Base-by-base conservation (phyloP, 2,329 filamentous ascomycete species). In the Knoxdaviesia proteae region DNA sequence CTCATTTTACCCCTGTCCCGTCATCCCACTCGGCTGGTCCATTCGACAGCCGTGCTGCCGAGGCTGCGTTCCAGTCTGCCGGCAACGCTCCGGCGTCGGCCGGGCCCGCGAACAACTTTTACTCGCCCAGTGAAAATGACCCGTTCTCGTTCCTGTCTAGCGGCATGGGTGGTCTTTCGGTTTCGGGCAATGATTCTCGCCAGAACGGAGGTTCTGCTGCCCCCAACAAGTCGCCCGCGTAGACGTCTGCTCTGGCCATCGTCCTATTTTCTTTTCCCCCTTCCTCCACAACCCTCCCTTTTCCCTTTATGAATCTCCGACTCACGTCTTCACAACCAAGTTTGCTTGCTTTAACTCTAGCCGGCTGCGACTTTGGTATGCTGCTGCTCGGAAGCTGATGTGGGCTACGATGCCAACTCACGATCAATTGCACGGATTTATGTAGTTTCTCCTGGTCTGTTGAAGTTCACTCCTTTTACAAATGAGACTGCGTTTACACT, bases 41-140 rank as follows among this genome's bases (percentile, higher is more conserved):
- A 5, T 96, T 98, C 54, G 87, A 94, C 56, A 92, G 86, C 65
- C 83, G 87, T 48, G 82, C 84, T 48, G 84, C 88, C 10, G 88
- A 96, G 63, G 86, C 86, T 47, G 88, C 90, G 31, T 98, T 98
- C 67, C 83, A 84, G 56, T 83, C 82, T 36, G 86, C 84, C 36
- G 79, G 79, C 51, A 88, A 90, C 51, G 83, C 82, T 44, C 79
- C 80, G 20, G 77, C 78, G 10, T 83, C 81, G 38, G 79, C 78
- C 47, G 82, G 80, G 36, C 76, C 79, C 34, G 77, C 80, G 37
- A 84, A 82, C 61, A 62, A 61, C 51, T 63, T 61, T 42, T 63
- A 63, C 47, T 56, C 52, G 47, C 67, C 76, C 51, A 65, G 64
- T 44, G 77, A 82, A 54, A 77, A 67, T 50, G 82, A 87, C 51